Percentiles rank a stretch among this genome's conserved stretches.
These are phyloP conservation scores for Microdochium bolleyi DNA, from an alignment of 2,329 filamentous ascomycete species.

Conservation along the genomic window DNA sequence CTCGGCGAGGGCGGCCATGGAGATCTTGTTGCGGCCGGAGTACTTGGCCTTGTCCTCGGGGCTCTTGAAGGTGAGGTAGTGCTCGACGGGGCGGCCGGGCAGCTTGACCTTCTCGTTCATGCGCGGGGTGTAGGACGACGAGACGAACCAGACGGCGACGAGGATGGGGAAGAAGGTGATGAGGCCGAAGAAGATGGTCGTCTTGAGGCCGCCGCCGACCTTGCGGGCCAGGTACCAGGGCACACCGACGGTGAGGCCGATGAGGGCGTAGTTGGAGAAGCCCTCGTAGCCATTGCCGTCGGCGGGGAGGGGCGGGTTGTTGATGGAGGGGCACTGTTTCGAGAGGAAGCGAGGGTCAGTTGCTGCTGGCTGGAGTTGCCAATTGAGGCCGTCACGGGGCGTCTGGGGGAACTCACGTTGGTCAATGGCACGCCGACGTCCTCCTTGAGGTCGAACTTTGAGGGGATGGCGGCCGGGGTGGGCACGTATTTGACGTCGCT, in stretches of 20 bases:
- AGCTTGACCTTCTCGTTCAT: slow-evolving; percentile 87
- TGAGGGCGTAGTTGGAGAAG: slow-evolving; percentile 78
- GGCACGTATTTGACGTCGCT: background rate
- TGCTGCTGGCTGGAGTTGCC: background rate
- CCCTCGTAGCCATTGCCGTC: slow-evolving; percentile 76
- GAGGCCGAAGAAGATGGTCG: slow-evolving; percentile 76
- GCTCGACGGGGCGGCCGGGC: slow-evolving; percentile 79
- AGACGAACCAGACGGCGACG: slow-evolving; percentile 71
- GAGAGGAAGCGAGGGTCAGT: slow-evolving; percentile 2
- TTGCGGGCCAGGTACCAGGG: slow-evolving; percentile 79
- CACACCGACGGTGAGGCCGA: slow-evolving; percentile 59
- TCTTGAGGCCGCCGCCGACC: slow-evolving; percentile 78
- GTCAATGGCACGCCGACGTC: background rate
- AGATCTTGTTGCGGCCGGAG: slow-evolving; percentile 70
- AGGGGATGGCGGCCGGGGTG: background rate
- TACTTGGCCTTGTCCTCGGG: slow-evolving; percentile 56
- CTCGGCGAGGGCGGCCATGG: slow-evolving; percentile 91
- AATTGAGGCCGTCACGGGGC: background rate
- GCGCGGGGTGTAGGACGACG: slow-evolving; percentile 75
- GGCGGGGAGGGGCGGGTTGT: slow-evolving; percentile 88
- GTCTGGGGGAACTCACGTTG: background rate
- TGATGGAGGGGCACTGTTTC: slow-evolving; percentile 72
- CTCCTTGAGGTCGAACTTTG: background rate
- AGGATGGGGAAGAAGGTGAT: slow-evolving; percentile 75
- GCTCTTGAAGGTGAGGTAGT: slow-evolving; percentile 81